These are phyloP conservation scores for Phalaenopsis hybrid DNA, from an alignment of 116 monocot genomes.

Conservation along the genomic window DNA sequence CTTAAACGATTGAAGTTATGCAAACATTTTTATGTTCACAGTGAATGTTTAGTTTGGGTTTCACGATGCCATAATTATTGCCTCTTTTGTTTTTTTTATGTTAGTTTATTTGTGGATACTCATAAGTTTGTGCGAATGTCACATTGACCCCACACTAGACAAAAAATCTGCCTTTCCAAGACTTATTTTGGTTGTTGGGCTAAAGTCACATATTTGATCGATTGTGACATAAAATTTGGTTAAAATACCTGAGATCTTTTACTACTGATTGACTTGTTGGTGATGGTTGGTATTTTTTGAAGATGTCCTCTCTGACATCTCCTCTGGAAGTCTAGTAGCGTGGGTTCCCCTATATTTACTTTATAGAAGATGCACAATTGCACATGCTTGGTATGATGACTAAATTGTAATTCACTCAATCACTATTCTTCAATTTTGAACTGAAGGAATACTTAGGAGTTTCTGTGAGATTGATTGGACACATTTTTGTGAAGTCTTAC, in stretches of 20 bases:
- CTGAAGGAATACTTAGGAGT: neutral
- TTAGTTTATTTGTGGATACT: neutral
- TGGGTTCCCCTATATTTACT: neutral
- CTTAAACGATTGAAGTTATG: no score
- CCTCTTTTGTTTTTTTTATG: neutral
- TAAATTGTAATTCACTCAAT: neutral
- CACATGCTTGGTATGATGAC: neutral
- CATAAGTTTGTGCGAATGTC: neutral
- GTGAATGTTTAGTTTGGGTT: neutral
- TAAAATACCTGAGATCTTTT: neutral
- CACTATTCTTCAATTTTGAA: neutral
- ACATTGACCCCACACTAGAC: neutral
- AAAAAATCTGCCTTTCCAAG: no score
- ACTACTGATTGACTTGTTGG: neutral
- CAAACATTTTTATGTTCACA: neutral
- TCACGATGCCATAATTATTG: neutral
- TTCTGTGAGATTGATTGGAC: neutral
- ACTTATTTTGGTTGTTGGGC: neutral
- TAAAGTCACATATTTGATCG: neutral
- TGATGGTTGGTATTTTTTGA: neutral
- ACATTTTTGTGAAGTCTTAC: neutral
- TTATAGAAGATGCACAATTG: neutral
- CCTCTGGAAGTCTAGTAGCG: neutral
- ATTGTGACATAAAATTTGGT: neutral
- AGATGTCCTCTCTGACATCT: neutral